These are phyloP conservation scores for Dictyostelium capitatum DNA, from an alignment of 78 protist genomes.

Conservation along the genomic window DNA sequence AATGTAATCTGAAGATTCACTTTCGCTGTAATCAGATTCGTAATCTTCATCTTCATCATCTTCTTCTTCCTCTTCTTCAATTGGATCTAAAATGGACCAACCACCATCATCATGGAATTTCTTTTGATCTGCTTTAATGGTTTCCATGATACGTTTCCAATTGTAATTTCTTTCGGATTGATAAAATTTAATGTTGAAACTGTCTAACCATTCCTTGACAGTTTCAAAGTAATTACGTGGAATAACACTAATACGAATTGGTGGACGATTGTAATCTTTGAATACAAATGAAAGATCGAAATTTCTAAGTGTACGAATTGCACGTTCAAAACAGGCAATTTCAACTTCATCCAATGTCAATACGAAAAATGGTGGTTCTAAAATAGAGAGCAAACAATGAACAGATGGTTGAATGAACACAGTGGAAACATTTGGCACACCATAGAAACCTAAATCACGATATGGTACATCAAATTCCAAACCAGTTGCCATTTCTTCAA, in stretches of 20 bases:
- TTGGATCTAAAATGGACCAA: slow-evolving; percentile 90
- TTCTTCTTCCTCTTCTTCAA: slow-evolving; percentile 77
- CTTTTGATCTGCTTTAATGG: slow-evolving; percentile 65
- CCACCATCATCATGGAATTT: slow-evolving; percentile 90
- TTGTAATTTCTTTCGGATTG: slow-evolving; percentile 81
- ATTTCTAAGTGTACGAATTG: slow-evolving; percentile 84
- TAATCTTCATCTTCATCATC: slow-evolving; percentile 83
- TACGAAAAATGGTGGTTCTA: slow-evolving; percentile 93
- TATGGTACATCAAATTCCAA: slow-evolving; percentile 95
- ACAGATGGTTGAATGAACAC: slow-evolving; percentile 91
- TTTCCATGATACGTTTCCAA: slow-evolving; percentile 92
- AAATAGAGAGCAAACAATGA: slow-evolving; percentile 88
- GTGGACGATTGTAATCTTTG: slow-evolving; percentile 90
- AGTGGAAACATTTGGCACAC: slow-evolving; percentile 86
- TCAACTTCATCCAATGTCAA: slow-evolving; percentile 94
- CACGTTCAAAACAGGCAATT: slow-evolving; percentile 96
- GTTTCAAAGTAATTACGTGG: slow-evolving; percentile 85
- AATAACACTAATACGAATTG: slow-evolving; percentile 83
- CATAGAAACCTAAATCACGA: slow-evolving; percentile 94
- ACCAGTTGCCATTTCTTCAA: slow-evolving; percentile 71
- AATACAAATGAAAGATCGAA: slow-evolving; percentile 95
- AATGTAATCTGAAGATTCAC: slow-evolving; percentile 47
- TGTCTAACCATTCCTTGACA: slow-evolving; percentile 94
- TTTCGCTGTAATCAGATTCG: slow-evolving; percentile 8
- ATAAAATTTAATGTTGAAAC: slow-evolving; percentile 88